Percentiles rank a stretch among this genome's conserved stretches.
phyloP scores from a whole-genome alignment of 176 grass and related monocot genomes.

The Phoenix dactylifera region DNA sequence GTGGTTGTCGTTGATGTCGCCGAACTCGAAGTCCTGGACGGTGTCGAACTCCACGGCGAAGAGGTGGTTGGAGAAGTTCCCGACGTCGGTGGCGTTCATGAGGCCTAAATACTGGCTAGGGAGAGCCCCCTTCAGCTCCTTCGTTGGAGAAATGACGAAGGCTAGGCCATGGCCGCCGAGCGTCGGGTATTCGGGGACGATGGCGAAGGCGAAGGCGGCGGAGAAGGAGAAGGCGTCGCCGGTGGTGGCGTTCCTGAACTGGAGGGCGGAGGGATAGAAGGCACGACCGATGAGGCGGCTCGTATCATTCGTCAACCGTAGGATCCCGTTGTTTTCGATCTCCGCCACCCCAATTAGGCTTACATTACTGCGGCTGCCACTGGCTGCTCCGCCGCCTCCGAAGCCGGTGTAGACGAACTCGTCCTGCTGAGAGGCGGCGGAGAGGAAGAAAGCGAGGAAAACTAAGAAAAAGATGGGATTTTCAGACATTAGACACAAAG shows the following conservation, averaged over 20 bases:
- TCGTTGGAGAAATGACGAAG: slow-evolving; percentile 45
- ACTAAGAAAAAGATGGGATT: neutral
- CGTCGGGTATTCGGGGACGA: slow-evolving; percentile 67
- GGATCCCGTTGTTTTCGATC: slow-evolving; percentile 33
- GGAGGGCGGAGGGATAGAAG: slow-evolving; percentile 22
- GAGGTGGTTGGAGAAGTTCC: slow-evolving; percentile 73
- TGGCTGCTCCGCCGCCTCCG: neutral
- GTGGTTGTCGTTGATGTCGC: slow-evolving; percentile 84
- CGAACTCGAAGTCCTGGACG: slow-evolving; percentile 90
- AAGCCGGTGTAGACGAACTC: slow-evolving; percentile 64
- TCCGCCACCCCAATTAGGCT: slow-evolving; percentile 44
- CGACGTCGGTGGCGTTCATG: slow-evolving; percentile 39
- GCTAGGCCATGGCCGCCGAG: slow-evolving; percentile 72
- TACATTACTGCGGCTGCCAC: slow-evolving; percentile 15
- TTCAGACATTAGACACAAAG: neutral
- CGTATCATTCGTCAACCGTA: slow-evolving; percentile 67
- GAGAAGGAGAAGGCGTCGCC: slow-evolving; percentile 66
- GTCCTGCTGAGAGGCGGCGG: slow-evolving; percentile 20
- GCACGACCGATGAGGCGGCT: slow-evolving; percentile 47
- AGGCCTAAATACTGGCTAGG: slow-evolving; percentile 80
- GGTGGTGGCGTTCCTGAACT: slow-evolving; percentile 35
- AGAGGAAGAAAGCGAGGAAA: slow-evolving; percentile 10
- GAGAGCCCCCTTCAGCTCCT: slow-evolving; percentile 46
- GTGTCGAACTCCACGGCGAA: slow-evolving; percentile 94
- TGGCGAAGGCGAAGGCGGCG: slow-evolving; percentile 53